phyloP scores from a whole-genome alignment of 73 alveolate genomes.

The Tetrahymena elliotti region DNA sequence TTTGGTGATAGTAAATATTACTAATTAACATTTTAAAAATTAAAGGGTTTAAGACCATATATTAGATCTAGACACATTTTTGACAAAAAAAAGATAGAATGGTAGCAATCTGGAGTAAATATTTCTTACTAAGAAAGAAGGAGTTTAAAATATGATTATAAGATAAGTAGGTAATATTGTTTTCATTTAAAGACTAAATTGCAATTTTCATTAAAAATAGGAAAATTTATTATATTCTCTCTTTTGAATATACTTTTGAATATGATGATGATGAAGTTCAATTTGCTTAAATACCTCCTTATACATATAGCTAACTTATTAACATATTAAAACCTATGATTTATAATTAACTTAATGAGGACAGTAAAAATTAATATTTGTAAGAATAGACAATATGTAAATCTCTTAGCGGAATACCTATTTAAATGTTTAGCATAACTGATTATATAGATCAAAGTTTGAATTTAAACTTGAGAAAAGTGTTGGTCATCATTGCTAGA shows the following conservation, averaged over 20 bases:
- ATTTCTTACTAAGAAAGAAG: neutral
- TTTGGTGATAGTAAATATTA: no score
- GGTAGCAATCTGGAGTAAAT: neutral
- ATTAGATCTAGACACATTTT: neutral
- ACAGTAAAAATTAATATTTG: neutral
- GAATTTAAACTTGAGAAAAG: constrained; percentile 51
- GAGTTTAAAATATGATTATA: neutral
- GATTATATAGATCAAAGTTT: constrained; percentile 23
- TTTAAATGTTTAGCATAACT: constrained; percentile 61
- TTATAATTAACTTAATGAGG: neutral
- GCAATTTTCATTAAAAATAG: neutral
- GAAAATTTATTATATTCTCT: neutral
- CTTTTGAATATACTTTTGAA: neutral
- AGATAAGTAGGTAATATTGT: neutral
- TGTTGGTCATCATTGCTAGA: constrained; percentile 50
- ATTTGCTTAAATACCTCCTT: constrained; percentile 31
- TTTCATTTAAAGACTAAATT: neutral
- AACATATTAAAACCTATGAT: neutral
- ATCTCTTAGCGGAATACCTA: constrained; percentile 56
- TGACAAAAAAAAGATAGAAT: neutral
- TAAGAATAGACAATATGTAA: constrained; percentile 48
- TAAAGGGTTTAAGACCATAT: neutral
- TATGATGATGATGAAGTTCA: neutral
- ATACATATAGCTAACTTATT: constrained; percentile 19
- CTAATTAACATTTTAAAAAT: neutral